Evolutionary conservation across 805 yeast species (phyloP), one percentile per base, ranked within the genome.

Genomic region (Myxozyma neglecta): DNA sequence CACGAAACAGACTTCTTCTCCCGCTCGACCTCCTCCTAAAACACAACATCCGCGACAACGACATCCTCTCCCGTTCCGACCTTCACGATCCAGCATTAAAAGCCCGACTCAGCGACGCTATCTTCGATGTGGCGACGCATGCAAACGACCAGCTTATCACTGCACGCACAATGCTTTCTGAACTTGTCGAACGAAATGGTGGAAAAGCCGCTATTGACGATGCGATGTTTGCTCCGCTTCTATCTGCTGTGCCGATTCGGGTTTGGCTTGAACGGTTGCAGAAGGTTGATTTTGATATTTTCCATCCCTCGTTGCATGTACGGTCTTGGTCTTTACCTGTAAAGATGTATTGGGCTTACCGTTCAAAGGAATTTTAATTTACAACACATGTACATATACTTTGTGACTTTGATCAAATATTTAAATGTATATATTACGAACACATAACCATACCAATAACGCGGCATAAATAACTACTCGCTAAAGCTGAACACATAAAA

Each of bases 141-240:
- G 94, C 96, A 2, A 89, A 90, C 73, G 96, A 89, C 71, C 96
- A 89, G 72, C 70, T 90, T 2, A 72, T 89, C 4, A 77, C 91
- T 0, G 90, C 94, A 1, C 77, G 88, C 53, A 72, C 76, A n/a
- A 83, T 87, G 66, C 71, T 87, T 29, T 62, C 68, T 0, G 71
- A 76, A 37, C 72, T 81, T 13, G 76, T 74, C 57, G 63, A 61
- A 2, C 79, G 76, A 16, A 77, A 83, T n/a, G 65, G 77, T 68
- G 68, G 72, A 70, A 43, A 65, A 52, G 9, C 68, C 72, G 53
- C 64, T 68, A 40, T 71, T 70, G 64, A 73, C 71, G 92, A 87
- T 69, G 86, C 85, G 34, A 65, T 88, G 32, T 85, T 81, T 67
- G 79, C 86, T 1, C 93, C 96, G 1, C 80, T 83, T 61, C 81